phyloP scores from a whole-genome alignment of 208 protist species.

The Naegleria fowleri region DNA sequence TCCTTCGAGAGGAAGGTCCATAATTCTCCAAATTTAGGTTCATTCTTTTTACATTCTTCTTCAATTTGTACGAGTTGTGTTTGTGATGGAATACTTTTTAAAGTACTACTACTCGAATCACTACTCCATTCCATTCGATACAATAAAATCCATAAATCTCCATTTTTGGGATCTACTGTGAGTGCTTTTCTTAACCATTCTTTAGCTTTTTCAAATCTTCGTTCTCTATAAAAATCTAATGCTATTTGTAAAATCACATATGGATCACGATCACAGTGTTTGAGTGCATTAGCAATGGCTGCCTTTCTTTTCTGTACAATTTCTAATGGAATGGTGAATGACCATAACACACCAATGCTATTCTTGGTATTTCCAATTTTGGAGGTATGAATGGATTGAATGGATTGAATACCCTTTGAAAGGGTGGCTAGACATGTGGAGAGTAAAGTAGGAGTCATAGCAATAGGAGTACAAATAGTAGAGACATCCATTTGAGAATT shows the following conservation, averaged over 20 bases:
- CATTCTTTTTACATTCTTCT: neutral
- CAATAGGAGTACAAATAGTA: too few species aligned
- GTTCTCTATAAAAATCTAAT: constrained; percentile 63
- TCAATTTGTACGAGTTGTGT: neutral
- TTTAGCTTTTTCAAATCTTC: constrained; percentile 64
- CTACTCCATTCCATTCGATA: constrained; percentile 62
- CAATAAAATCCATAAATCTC: constrained; percentile 74
- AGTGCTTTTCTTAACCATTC: constrained; percentile 64
- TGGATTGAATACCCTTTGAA: neutral
- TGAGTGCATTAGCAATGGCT: constrained; percentile 64
- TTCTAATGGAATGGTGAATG: constrained; percentile 66
- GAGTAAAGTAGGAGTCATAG: neutral
- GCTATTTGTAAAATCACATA: constrained; percentile 63
- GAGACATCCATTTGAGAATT: too few species aligned
- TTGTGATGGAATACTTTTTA: neutral
- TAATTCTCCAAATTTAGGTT: constrained; percentile 6
- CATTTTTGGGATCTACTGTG: constrained; percentile 56
- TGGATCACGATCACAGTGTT: constrained; percentile 60
- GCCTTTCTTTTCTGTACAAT: constrained; percentile 47
- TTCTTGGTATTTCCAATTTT: constrained; percentile 63
- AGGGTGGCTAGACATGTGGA: neutral
- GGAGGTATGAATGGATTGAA: constrained; percentile 39
- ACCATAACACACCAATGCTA: constrained; percentile 63
- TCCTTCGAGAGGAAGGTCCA: neutral
- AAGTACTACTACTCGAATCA: too few species aligned